Evolutionary conservation across 495 filamentous ascomycete species (phyloP), one percentile per base, ranked within the genome.

Genomic region (Penicillium riverlandense): DNA sequence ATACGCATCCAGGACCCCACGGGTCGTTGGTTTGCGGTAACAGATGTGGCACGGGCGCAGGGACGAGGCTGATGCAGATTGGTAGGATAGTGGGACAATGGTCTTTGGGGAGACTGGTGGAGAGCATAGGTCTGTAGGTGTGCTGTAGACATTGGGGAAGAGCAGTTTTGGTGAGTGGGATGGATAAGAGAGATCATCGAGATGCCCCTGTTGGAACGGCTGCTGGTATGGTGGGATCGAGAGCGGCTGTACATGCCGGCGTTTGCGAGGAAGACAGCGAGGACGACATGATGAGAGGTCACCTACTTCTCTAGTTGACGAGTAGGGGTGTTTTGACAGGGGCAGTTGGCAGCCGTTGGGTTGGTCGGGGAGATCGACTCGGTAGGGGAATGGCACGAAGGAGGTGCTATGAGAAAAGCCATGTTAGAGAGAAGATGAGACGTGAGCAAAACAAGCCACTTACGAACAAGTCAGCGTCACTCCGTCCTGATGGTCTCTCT

Each of bases 21-120:
- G 65, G 4, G 65, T 69, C 6, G 68, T 73, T 2, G 75, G 75
- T 40, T 63, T 65, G 14, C 71, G 59, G 40, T 72, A 62, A 41
- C 75, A 78, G 41, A 78, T 67, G 50, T 78, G 70, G 31, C 75
- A 78, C 2, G 71, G 69, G 27, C 63, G 61, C 2, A 76, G 60
- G 14, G 55, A 58, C 0, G 60, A 55, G 7, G 57, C 46, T 29
- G 63, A 58, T 15, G 57, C 45, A 28, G 58, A 57, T 30, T 46
- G 47, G 34, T 56, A 50, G 15, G 53, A 38, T 8, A 56, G 40
- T 1, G 63, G 60, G 13, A 66, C 51, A 22, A 62, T 38, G 6
- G 60, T 60, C 42, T 59, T 68, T 4, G 65, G 65, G 7, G 66
- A 67, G 13, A 68, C 54, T 5, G 65, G 63, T 5, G 67, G 60